Evolutionary conservation across 1,284 basidiomycete species (phyloP).

Genomic region (Ceratobasidium sp.): DNA sequence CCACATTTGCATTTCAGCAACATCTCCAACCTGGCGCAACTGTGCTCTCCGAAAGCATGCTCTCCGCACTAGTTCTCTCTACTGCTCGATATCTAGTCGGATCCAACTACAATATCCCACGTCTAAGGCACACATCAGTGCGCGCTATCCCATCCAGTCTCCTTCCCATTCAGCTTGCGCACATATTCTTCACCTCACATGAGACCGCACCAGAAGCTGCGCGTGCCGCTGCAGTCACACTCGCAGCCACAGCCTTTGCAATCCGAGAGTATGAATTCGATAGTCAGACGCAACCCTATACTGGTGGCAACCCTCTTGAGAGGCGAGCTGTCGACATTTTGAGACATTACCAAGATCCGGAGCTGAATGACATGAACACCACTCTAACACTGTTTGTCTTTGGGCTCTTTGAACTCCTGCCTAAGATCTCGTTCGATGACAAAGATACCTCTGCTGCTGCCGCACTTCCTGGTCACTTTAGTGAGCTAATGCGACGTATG

Average conservation of each 20-base stretch:
- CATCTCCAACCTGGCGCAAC: neutral
- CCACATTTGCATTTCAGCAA: neutral
- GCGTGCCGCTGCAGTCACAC: neutral
- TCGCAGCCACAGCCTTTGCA: neutral
- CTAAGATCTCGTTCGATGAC: neutral
- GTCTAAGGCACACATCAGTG: too few relatives aligned
- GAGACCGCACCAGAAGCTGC: neutral
- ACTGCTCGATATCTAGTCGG: neutral
- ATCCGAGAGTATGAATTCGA: too few relatives aligned
- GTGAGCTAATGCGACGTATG: neutral
- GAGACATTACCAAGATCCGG: neutral
- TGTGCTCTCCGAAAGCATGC: neutral
- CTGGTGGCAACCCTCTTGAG: neutral
- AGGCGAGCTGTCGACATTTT: neutral
- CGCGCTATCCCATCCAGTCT: neutral
- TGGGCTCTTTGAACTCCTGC: neutral
- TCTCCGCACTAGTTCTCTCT: neutral
- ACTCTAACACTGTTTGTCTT: neutral
- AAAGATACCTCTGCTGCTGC: neutral
- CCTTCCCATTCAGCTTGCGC: neutral
- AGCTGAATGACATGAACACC: neutral
- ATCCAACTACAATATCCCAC: too few relatives aligned
- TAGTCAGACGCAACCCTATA: neutral
- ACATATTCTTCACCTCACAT: neutral
- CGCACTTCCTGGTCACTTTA: neutral